Evolutionary conservation across 441 rosid genomes (phyloP).

Genomic region (Pelargonium cotyledonis): DNA sequence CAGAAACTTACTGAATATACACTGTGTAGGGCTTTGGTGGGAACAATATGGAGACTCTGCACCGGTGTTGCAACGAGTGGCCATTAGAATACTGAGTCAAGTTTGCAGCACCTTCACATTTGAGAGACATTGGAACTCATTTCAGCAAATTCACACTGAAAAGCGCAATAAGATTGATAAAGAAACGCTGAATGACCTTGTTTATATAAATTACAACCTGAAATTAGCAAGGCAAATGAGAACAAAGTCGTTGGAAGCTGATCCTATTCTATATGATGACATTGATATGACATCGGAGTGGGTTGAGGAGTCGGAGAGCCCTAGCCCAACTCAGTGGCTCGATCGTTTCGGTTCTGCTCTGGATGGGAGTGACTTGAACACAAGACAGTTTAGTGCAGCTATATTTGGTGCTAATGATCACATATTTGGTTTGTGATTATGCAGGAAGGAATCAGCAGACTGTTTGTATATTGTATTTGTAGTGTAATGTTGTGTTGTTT

Average conservation of each 20-base stretch:
- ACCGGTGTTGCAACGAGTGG: constrained; percentile 67
- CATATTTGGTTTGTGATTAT: constrained; percentile 60
- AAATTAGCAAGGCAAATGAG: constrained; percentile 53
- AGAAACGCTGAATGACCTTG: constrained; percentile 59
- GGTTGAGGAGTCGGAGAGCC: constrained; percentile 73
- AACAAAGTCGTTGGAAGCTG: constrained; percentile 42
- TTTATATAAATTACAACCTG: constrained; percentile 66
- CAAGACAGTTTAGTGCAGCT: constrained; percentile 61
- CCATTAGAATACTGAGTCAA: constrained; percentile 78
- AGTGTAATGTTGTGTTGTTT: background rate
- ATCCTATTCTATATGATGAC: constrained; percentile 61
- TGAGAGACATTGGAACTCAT: constrained; percentile 70
- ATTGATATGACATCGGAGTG: constrained; percentile 90
- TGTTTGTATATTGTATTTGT: background rate
- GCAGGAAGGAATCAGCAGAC: background rate
- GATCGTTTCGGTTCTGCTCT: constrained; percentile 64
- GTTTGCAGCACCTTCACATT: constrained; percentile 73
- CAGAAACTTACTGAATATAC: background rate
- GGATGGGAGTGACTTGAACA: constrained; percentile 75
- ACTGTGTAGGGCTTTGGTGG: constrained; percentile 76
- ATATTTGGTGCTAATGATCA: constrained; percentile 56
- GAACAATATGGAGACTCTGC: constrained; percentile 89
- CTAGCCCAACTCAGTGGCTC: constrained; percentile 75
- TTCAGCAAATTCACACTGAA: constrained; percentile 81
- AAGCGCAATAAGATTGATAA: constrained; percentile 80